Conservation (phyloP, 192 early-diverging fungal genomes). For the Linnemannia exigua region DNA sequence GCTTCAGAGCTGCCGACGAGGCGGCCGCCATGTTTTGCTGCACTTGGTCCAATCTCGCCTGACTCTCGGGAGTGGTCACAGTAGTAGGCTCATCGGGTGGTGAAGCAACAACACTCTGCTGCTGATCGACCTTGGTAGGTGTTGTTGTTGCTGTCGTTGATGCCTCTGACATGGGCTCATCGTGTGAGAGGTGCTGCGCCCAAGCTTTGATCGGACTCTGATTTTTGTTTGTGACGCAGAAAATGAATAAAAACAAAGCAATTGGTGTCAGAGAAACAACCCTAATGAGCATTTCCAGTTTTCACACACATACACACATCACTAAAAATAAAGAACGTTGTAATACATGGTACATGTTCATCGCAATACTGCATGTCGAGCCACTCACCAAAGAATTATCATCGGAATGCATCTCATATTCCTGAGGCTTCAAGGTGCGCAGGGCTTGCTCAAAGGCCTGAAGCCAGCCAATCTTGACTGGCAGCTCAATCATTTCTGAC, state of each 20-base stretch:
- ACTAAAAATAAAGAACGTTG: neutral
- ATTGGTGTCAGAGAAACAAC: neutral
- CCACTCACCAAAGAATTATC: conserved; percentile 22
- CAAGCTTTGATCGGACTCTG: conserved; percentile 26
- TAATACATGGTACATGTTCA: neutral
- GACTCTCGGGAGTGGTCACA: neutral
- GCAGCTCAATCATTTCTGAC: conserved; percentile 34
- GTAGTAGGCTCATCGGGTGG: neutral
- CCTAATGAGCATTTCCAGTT: neutral
- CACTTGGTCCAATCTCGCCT: conserved; percentile 9
- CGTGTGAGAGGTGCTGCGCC: conserved; percentile 13
- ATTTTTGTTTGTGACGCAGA: neutral
- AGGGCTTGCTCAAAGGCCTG: conserved; percentile 34
- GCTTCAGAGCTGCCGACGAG: conserved; percentile 22
- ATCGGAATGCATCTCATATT: neutral
- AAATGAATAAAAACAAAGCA: neutral
- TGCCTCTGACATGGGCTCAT: conserved; percentile 1
- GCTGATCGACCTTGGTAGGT: neutral
- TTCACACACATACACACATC: neutral
- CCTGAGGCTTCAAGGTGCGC: neutral
- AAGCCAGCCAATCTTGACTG: conserved; percentile 29
- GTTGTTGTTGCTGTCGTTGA: neutral
- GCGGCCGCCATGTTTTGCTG: conserved; percentile 44
- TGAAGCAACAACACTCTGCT: neutral
- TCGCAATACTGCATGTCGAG: neutral